These are phyloP conservation scores for Kwoniella sp. DNA, from an alignment of 768 basidiomycete genomes.

Conservation along the genomic window DNA sequence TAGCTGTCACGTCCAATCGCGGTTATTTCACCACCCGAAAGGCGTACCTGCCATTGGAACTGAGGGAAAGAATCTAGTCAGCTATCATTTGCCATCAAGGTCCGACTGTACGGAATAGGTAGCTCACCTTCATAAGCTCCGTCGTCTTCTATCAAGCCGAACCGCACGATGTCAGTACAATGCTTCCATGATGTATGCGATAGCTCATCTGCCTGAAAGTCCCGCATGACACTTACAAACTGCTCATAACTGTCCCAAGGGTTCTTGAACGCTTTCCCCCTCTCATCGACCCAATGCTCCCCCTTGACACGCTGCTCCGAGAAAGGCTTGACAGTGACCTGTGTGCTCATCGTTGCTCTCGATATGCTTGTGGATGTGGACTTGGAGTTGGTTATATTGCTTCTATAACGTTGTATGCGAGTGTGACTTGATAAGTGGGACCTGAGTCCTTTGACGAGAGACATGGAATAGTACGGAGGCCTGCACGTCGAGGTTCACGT, in stretches of 20 bases:
- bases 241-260: constrained; percentile 46
- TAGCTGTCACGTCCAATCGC: not conserved
- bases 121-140: not conserved
- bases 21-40: too few species aligned
- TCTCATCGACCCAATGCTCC: constrained; percentile 47
- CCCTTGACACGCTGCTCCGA: constrained; percentile 10
- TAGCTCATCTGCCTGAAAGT: too few species aligned
- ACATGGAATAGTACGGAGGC: not conserved
- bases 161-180: not conserved
- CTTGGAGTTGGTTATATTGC: not conserved
- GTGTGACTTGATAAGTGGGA: not conserved
- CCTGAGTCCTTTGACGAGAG: not conserved
- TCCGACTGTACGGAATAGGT: not conserved
- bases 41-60: constrained; percentile 12
- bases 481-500: too few species aligned
- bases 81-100: not conserved
- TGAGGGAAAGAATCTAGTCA: not conserved
- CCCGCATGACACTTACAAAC: constrained; percentile 10
- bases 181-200: not conserved
- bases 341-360: constrained; percentile 15
- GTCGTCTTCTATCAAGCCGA: not conserved
- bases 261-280: constrained; percentile 41
- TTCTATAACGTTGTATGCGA: not conserved
- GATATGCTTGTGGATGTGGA: not conserved
- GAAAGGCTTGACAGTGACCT: constrained; percentile 7